Conservation (phyloP, 2,329 filamentous ascomycete species). For the Paraconiothyrium sp. region DNA sequence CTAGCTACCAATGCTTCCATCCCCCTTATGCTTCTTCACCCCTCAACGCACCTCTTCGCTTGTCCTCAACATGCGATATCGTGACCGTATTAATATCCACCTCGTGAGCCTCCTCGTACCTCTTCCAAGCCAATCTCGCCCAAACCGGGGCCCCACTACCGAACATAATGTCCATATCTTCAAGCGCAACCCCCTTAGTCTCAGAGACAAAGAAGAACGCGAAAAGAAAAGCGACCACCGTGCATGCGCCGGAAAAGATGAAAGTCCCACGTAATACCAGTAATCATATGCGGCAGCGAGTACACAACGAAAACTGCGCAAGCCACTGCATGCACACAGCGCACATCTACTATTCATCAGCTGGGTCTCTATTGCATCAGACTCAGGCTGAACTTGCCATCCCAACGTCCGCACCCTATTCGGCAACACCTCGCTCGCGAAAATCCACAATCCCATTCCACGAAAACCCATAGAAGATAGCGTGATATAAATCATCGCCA, state of each 20-base stretch:
- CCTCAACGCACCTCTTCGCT: neutral
- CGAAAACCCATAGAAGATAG: constrained; percentile 70
- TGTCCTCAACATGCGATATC: constrained; percentile 5
- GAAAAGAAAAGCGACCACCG: constrained; percentile 53
- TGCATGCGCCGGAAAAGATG: constrained; percentile 61
- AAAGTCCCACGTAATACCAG: constrained; percentile 71
- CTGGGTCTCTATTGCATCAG: too few relatives aligned
- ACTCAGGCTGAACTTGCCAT: constrained; percentile 41
- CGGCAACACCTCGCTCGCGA: constrained; percentile 77
- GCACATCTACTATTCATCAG: constrained; percentile 1
- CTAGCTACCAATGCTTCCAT: too few relatives aligned
- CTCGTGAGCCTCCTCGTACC: constrained; percentile 20
- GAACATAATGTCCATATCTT: constrained; percentile 86
- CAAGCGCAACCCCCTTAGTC: constrained; percentile 82
- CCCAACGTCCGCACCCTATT: constrained; percentile 64
- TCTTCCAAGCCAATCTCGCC: constrained; percentile 16
- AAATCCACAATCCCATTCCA: constrained; percentile 79
- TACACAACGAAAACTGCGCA: constrained; percentile 72
- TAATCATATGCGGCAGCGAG: constrained; percentile 76
- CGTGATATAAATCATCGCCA: constrained; percentile 75
- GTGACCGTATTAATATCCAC: constrained; percentile 19
- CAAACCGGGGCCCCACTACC: constrained; percentile 40
- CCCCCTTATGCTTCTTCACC: neutral
- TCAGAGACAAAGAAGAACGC: constrained; percentile 74
- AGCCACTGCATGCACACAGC: constrained; percentile 47